Base-by-base conservation (phyloP, 768 basidiomycete species). In the Galerina sulciceps region DNA sequence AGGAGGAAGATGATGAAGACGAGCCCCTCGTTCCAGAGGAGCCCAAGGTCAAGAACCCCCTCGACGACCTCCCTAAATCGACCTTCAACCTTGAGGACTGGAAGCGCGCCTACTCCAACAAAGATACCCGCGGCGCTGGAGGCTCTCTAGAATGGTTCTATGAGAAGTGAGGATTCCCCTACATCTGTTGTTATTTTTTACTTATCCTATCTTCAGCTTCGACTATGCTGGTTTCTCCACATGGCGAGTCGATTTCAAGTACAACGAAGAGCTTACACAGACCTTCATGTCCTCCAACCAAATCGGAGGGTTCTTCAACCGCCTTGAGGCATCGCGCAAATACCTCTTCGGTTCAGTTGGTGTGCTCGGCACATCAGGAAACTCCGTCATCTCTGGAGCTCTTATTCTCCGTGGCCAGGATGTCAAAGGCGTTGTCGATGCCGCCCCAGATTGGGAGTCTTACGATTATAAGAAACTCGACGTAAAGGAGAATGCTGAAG, bases 51-150 rank as follows among this genome's bases (percentile, higher is more conserved):
- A 95, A 96, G 85, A 96, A 97, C 84, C 96, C 96, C 23, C 87
- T 96, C 52, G 96, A 97, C 63, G 82, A 85, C 61, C 86, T 98
- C 40, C 94, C 94, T 65, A 96, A 93, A 76, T 90, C 91, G 10
- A 77, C 84, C 5, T 87, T 93, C 76, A 94, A 94, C 80, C 86
- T 94, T 56, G 91, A 96, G 75, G 94, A 98, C 77, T 97, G 94
- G 94, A 98, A 98, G 75, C 89, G 93, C 44, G 90, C 91, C 43
- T 99, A 99, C 82, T 97, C 95, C 68, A 99, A 98, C 89, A 88
- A 90, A 74, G 95, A 98, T n/a, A 98, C 96, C 38, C 88, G 91
- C 54, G 93, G 91, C 37, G 65, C 90, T 15, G 86, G 75, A 43
- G 95, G 92, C 62, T 75, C 94, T 50, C 68, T 99, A 38, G 94